Evolutionary conservation across 345 rosid genomes (phyloP), one percentile per base, ranked within the genome.

Genomic region (Syzygium aqueum): DNA sequence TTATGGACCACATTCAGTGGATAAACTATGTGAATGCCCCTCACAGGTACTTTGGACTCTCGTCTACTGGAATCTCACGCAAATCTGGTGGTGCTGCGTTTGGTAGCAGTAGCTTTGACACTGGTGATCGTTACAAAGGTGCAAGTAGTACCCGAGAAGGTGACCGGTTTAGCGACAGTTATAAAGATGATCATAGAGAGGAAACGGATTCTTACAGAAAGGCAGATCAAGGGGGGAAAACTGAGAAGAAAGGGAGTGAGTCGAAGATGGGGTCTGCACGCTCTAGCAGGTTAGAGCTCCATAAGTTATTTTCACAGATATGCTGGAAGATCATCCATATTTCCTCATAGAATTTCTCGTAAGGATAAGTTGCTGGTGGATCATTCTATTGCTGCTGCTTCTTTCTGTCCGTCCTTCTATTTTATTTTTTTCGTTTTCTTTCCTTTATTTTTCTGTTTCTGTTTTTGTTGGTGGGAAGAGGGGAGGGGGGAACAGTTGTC

Each of bases 21-120:
- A 65, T 89, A 65, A 84, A 86, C 53, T 84, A 78, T 85, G n/a
- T 67, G n/a, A 25, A 57, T 87, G 88, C 40, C 30, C 40, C 83
- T 82, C 84, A 80, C 87, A 97, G 99, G 96, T 98, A 95, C 61
- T 85, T 98, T 87, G 99, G 99, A 43, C 97, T 98, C 87, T 96
- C 99, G 65, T 98, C 99, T 33, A 89, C 93, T 33, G 98, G 98
- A 86, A 90, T 94, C 51, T 90, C 98, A 73, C 93, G 92, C 85
- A 98, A 94, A 85, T 94, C 98, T 87, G 92, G 95, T 88, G 87
- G 95, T 89, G 90, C 92, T 87, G 91, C 99, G 7, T 95, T 85
- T 87, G 90, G 95, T 86, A 92, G 94, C 77, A 87, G 94, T 63
- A 86, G 94, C 88, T 90, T 88, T 87, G 88, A 86, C 61, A 90